A percentile compares a stretch with the other conserved stretches of the same genome.
phyloP scores from a whole-genome alignment of 495 filamentous ascomycete species.

The Hypoxylon fragiforme region DNA sequence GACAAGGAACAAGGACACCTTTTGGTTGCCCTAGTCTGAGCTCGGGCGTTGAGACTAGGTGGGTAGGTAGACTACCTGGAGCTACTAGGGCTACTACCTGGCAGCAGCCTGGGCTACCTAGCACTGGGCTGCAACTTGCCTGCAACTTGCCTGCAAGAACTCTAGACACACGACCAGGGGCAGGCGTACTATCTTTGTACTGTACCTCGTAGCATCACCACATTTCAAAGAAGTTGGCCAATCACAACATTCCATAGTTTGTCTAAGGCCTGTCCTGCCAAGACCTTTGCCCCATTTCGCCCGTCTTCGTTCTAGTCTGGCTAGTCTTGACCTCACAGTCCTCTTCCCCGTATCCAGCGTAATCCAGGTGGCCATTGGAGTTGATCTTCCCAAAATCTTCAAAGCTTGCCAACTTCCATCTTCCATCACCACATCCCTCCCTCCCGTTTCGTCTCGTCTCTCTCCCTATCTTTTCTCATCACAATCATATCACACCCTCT shows the following conservation, averaged over 20 bases:
- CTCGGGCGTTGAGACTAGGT: not conserved
- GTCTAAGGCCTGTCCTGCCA: conserved; percentile 28
- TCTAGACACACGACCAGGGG: conserved; percentile 27
- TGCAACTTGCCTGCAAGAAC: conserved; percentile 1
- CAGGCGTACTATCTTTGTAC: conserved; percentile 12
- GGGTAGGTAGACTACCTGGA: not conserved
- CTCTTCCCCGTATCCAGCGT: conserved; percentile 22
- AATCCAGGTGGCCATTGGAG: conserved; percentile 27
- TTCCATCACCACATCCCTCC: conserved; percentile 22
- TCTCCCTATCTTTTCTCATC: conserved; percentile 40
- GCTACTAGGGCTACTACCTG: not conserved
- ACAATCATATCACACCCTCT: conserved; percentile 34
- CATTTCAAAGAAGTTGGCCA: conserved; percentile 21
- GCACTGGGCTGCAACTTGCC: too few species aligned
- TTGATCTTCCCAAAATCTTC: conserved; percentile 37
- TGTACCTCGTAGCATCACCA: conserved; percentile 31
- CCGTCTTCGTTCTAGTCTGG: conserved; percentile 28
- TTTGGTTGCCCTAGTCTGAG: conserved; percentile 1
- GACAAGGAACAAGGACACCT: not conserved
- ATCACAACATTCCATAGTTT: conserved; percentile 12
- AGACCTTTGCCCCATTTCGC: conserved; percentile 29
- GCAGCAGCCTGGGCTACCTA: not conserved
- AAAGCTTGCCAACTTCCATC: conserved; percentile 36
- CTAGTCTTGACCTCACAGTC: conserved; percentile 28
- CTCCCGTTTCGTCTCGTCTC: conserved; percentile 33